phyloP scores from a whole-genome alignment of 2,329 filamentous ascomycete genomes.

The Paecilomyces dactylethromorphus region DNA sequence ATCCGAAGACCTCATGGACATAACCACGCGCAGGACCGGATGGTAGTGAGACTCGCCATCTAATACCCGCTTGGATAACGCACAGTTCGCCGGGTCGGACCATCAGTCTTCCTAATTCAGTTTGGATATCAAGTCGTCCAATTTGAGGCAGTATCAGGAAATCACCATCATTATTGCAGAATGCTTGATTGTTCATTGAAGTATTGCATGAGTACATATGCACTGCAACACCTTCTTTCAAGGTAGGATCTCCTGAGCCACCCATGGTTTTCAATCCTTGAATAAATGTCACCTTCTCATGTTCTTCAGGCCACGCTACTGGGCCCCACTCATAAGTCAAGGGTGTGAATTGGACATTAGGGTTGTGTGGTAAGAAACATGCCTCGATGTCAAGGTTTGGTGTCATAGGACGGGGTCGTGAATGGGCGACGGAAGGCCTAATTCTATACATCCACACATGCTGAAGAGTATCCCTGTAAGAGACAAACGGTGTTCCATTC shows the following conservation, averaged over 20 bases:
- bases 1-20: slow-evolving; percentile 55
- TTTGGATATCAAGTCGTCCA: slow-evolving; percentile 56
- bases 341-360: no score
- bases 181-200: slow-evolving; percentile 46
- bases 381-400: no score
- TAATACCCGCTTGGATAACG: slow-evolving; percentile 55
- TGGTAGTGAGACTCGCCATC: slow-evolving; percentile 49
- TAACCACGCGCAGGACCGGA: slow-evolving; percentile 53
- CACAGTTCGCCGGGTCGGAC: slow-evolving; percentile 57
- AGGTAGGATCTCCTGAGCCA: slow-evolving; percentile 45
- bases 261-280: background rate
- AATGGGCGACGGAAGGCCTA: no score
- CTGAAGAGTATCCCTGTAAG: no score
- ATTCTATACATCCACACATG: no score
- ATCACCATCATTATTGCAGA: slow-evolving; percentile 56
- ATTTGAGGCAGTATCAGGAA: slow-evolving; percentile 56
- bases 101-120: slow-evolving; percentile 53
- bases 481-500: no score
- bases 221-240: slow-evolving; percentile 45
- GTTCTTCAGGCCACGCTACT: no score
- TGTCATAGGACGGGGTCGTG: no score
- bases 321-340: no score
- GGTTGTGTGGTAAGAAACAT: no score
- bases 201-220: slow-evolving; percentile 46
- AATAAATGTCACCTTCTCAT: no score